phyloP scores from a whole-genome alignment of 257 asterid genomes.

The Penstemon barbatus region DNA sequence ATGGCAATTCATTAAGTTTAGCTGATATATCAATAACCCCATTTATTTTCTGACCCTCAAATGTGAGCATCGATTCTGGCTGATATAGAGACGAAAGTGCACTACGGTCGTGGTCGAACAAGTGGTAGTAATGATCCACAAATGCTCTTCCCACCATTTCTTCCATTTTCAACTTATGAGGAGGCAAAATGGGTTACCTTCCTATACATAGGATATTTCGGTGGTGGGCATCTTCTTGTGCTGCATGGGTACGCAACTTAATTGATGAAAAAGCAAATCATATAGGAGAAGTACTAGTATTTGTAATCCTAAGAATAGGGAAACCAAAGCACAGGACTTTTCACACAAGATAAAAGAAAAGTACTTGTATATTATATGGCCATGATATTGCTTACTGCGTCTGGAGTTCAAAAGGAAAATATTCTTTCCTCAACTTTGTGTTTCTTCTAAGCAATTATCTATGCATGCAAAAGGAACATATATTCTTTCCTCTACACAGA shows the following conservation, averaged over 20 bases:
- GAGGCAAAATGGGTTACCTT: not conserved
- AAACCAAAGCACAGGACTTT: slow-evolving; percentile 25
- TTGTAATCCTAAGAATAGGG: slow-evolving; percentile 9
- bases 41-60: slow-evolving; percentile 52
- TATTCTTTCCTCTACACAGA: not conserved
- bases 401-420: slow-evolving; percentile 4
- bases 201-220: slow-evolving; percentile 1
- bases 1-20: slow-evolving; percentile 52
- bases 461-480: not conserved
- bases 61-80: slow-evolving; percentile 51
- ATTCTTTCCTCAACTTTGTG: slow-evolving; percentile 5
- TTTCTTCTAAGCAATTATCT: not conserved
- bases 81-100: slow-evolving; percentile 44
- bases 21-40: slow-evolving; percentile 41
- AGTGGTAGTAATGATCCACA: slow-evolving; percentile 49
- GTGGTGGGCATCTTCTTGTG: slow-evolving; percentile 38
- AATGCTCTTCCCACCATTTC: slow-evolving; percentile 54
- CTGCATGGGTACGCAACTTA: slow-evolving; percentile 51
- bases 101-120: slow-evolving; percentile 44
- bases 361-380: not conserved
- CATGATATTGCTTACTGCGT: no score
- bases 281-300: not conserved
- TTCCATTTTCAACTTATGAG: slow-evolving; percentile 34
- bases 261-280: not conserved
- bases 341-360: slow-evolving; percentile 16